Base-by-base conservation (phyloP, 1,139 yeast genomes). In the Saccharomycopsis hybrid region DNA sequence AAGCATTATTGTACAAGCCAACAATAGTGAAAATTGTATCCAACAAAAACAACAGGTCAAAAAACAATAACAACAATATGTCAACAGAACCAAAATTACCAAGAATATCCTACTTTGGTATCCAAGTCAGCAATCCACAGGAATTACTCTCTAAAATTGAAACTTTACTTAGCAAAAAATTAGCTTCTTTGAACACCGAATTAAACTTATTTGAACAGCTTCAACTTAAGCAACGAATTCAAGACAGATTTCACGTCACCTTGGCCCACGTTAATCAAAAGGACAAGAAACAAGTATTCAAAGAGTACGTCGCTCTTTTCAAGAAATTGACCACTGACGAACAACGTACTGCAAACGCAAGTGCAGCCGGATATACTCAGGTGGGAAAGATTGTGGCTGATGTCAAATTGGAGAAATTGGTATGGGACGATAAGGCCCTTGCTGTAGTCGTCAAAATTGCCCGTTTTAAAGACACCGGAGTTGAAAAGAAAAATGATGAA, bases 201-300 rank as follows among this genome's bases (percentile, higher is more conserved):
- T 28, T 42, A 36, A 40, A 46, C 44, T 18, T 54, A 43, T 42
- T 58, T 63, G 46, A 56, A 47, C 25, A 59, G 56, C 47, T 84
- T 33, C 62, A 70, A 42, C 47, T 60, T 0, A 56, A 54, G 0
- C 58, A 66, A 2, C 66, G 81, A 38, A 64, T 83, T 0, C 89
- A 83, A 58, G 50, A 61, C 0, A 73, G 71, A 38, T 85, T 88
- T 59, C 98, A 92, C 62, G 78, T 90, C 1, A 92, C 98, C 0
- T 63, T 90, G 43, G 77, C 80, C 0, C 97, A 92, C 62, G 56
- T 62, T 0, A 59, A 62, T 13, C 63, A 67, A 7, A 58, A 66
- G 9, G 67, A 64, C 39, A 60, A 48, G 42, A 53, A 54, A 35
- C 48, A 47, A 46, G 60, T 59, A 36, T 69, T 72, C 69, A 60